Conservation (phyloP, 169 alveolate genomes). For the Plasmodium blacklocki region DNA sequence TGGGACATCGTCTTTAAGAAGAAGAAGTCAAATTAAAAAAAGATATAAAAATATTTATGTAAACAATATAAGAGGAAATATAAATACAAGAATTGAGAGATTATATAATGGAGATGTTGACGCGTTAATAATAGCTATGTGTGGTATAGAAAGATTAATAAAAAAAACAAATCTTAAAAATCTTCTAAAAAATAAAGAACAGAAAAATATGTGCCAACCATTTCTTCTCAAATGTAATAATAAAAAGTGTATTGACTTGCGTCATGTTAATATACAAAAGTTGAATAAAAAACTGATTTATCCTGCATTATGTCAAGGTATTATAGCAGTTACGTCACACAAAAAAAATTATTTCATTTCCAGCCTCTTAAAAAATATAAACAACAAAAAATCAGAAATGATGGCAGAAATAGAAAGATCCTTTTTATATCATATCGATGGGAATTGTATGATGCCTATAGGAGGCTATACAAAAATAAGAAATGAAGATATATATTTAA, state of each 20-base stretch:
- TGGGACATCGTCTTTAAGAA: slow-evolving; percentile 65
- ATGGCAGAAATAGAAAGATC: slow-evolving; percentile 56
- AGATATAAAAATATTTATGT: slow-evolving; percentile 38
- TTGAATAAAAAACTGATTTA: slow-evolving; percentile 34
- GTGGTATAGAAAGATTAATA: slow-evolving; percentile 66
- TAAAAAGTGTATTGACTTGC: slow-evolving; percentile 13
- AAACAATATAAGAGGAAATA: slow-evolving; percentile 44
- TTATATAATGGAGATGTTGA: slow-evolving; percentile 40
- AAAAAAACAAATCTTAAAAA: slow-evolving; percentile 5
- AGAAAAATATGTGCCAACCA: neutral
- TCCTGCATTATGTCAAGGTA: slow-evolving; percentile 73
- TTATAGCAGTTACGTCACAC: slow-evolving; percentile 59
- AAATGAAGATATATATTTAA: slow-evolving; percentile 15
- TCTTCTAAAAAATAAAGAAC: slow-evolving; percentile 11
- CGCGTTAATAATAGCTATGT: slow-evolving; percentile 52
- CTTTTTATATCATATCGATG: slow-evolving; percentile 57
- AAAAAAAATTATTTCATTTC: slow-evolving; percentile 18
- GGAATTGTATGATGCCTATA: slow-evolving; percentile 72
- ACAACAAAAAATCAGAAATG: slow-evolving; percentile 50
- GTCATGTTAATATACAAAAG: slow-evolving; percentile 41
- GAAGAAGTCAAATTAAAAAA: slow-evolving; percentile 62
- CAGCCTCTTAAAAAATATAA: slow-evolving; percentile 41
- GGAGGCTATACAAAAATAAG: slow-evolving; percentile 52
- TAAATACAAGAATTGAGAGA: slow-evolving; percentile 64
- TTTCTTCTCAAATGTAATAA: slow-evolving; percentile 23